Evolutionary conservation across 108 stramenopile genomes (phyloP), one percentile per base, ranked within the genome.

Genomic region (Nitzschia putrida): DNA sequence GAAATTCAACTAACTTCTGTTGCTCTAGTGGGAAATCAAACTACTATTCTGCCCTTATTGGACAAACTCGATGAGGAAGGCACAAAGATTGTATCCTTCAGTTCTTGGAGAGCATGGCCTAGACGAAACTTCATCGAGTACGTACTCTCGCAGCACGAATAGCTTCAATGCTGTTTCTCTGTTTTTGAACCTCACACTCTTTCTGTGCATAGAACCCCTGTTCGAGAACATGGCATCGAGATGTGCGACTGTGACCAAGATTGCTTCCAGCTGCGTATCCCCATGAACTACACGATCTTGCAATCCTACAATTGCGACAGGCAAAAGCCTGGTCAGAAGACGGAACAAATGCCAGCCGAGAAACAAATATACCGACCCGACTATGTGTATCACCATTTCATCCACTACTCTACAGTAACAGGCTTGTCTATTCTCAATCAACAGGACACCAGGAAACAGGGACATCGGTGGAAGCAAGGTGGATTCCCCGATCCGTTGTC

Each of bases 281-380:
- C 66, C 13, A 74, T 65, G 10, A 69, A 89, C 12, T 77, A 71
- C 61, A 92, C 91, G 45, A 80, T 92, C 49, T 43, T 95, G 25
- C 83, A 92, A 69, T 85, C 87, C 0, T 95, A 95, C 78, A 95
- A 95, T 68, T 95, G 94, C 75, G 90, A 95, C 57, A 69, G 85
- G 50, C 86, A 92, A 53, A 61, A 77, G 61, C 89, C 89, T 22
- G 85, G 91, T n/a, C 25, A 73, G 50, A 89, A 92, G 49, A 67
- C 24, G 43, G 43, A 21, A 22, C 55, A 56, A 56, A 67, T 74
- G 66, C 73, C 73, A 6, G 81, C 87, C 38, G 88, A 89, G 61
- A 95, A 92, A 59, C 88, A 89, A 57, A 66, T 83, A 26, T 83
- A 83, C 61, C 52, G 66, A 47, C 41, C 82, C 10, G 67, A 79